Base-by-base conservation (phyloP, 2,329 filamentous ascomycete genomes). In the Colletotrichum limetticola region DNA sequence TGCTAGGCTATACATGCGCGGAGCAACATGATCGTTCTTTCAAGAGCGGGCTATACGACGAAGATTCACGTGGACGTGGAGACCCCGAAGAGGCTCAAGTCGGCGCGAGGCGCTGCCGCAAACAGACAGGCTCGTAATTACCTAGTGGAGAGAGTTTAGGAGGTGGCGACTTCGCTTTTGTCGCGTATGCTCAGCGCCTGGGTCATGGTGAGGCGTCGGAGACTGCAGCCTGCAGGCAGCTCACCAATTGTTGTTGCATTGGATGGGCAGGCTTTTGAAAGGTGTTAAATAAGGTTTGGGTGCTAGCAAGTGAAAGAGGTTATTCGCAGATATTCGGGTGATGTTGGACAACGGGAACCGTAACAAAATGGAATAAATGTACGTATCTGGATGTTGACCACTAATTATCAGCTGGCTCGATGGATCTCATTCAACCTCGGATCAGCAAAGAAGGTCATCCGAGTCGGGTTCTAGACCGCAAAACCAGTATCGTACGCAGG, bases 51-150 rank as follows among this genome's bases (percentile, higher is more conserved):
- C 52, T 52, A 55, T 66, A 63, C 59, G 64, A 64, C 42, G 46
- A 24, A 60, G 12, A 11, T 30, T 59, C 59, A 70, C 55, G 60
- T 72, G 70, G 65, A 60, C 30, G 28, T 68, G 58, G 60, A 56
- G 42, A 66, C 24, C 32, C 26, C 60, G 32, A 57, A 52, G 61
- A 37, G 66, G 66, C 56, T 70, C 46, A 61, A 22, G 7, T 28
- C 52, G 59, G 5, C n/a, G 26, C 26, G 30, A 35, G 30, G 58
- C 12, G 32, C 30, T 22, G 30, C 59, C 19, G 53, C 65, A 53
- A 63, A 37, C 65, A 60, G 66, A 70, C 60, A 55, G 55, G 26
- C 46, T 56, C 19, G 70, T 61, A 56, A 26, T 28, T 65, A 26
- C 26, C 26, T 26, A 56, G 32, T 28, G 35, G 16, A 16, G 53